Percentiles rank a stretch among this genome's conserved stretches.
These are phyloP conservation scores for Pseudocercospora musae DNA, from an alignment of 2,329 filamentous ascomycete genomes.

Conservation along the genomic window DNA sequence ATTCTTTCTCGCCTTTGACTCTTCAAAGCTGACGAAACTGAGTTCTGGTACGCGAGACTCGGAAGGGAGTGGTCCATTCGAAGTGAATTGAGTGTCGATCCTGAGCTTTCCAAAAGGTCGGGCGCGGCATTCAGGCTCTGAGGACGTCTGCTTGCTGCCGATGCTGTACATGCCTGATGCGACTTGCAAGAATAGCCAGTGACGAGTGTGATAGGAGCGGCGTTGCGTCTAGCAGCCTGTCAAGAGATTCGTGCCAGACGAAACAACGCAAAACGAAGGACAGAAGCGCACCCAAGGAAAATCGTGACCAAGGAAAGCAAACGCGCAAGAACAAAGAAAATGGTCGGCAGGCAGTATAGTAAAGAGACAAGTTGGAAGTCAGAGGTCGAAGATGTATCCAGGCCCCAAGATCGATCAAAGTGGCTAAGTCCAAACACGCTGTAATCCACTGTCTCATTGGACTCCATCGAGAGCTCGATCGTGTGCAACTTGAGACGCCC, in stretches of 20 bases:
- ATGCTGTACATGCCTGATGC: conserved; percentile 7
- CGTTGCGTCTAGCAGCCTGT: not conserved
- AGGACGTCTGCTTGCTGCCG: conserved; percentile 1
- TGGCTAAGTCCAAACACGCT: not conserved
- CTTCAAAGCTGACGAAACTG: conserved; percentile 26
- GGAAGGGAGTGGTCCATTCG: conserved; percentile 42
- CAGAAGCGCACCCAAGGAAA: conserved; percentile 1
- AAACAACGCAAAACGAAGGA: not conserved
- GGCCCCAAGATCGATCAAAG: not conserved
- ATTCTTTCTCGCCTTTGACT: conserved; percentile 21
- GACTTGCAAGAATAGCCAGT: not conserved
- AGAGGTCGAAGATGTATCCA: not conserved
- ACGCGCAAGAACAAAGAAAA: not conserved
- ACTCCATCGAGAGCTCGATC: not conserved
- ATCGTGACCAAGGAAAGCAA: not conserved
- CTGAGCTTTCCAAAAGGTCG: conserved; percentile 20
- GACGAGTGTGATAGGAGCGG: not conserved
- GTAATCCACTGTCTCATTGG: conserved; percentile 1
- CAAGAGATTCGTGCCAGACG: conserved; percentile 1
- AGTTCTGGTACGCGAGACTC: conserved; percentile 28
- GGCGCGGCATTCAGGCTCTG: conserved; percentile 3
- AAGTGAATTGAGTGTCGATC: conserved; percentile 67
- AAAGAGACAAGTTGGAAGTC: not conserved
- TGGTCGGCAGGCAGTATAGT: not conserved
- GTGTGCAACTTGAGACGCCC: not conserved